These are phyloP conservation scores for Brettanomyces custersianus DNA, from an alignment of 805 yeast species.

Conservation along the genomic window DNA sequence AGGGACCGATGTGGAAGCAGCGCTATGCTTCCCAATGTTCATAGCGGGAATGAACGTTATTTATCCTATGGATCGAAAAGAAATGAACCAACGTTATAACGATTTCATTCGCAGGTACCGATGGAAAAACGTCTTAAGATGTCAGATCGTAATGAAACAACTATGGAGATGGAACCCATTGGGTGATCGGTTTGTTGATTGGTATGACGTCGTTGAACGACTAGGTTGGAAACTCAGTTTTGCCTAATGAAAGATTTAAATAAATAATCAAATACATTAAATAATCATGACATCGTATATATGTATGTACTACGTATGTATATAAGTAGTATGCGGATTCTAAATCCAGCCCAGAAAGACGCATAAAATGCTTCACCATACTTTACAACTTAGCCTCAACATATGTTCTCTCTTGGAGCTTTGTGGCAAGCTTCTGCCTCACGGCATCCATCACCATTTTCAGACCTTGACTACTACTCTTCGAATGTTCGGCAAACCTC, in stretches of 20 bases:
- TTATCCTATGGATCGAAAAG: conserved; percentile 39
- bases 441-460: conserved; percentile 59
- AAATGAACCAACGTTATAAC: conserved; percentile 44
- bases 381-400: too few species aligned
- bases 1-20: conserved; percentile 61
- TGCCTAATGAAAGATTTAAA: conserved; percentile 31
- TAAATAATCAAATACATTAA: too few species aligned
- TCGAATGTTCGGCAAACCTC: conserved; percentile 59
- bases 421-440: conserved; percentile 10
- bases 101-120: conserved; percentile 53
- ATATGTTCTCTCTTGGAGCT: too few species aligned
- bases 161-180: conserved; percentile 39
- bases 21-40: conserved; percentile 68
- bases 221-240: conserved; percentile 76
- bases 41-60: conserved; percentile 67
- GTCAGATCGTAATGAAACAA: conserved; percentile 33
- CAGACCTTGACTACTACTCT: conserved; percentile 63
- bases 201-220: conserved; percentile 58
- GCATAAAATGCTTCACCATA: too few species aligned
- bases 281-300: background rate
- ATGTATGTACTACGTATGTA: background rate
- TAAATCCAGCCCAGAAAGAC: too few species aligned
- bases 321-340: background rate
- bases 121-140: conserved; percentile 50
- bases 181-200: conserved; percentile 60